These are phyloP conservation scores for Leccinum pallidistipes DNA, from an alignment of 1,284 basidiomycete species.

Conservation along the genomic window DNA sequence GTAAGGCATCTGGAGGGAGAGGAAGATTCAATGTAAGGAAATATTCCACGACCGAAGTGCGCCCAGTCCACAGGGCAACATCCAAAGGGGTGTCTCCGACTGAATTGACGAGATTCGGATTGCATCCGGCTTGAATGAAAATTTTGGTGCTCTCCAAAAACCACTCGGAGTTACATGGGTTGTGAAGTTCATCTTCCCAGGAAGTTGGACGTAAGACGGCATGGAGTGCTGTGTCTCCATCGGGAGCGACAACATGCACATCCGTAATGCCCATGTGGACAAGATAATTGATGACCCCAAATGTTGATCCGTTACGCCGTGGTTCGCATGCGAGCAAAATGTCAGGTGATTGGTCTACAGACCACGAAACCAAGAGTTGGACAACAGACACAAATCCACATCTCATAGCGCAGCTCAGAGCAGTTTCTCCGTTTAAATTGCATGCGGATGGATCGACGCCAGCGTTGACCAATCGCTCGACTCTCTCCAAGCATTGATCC, in stretches of 20 bases:
- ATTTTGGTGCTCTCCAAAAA: conserved; percentile 2
- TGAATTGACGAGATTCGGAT: neutral
- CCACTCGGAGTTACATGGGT: neutral
- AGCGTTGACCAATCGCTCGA: conserved; percentile 2
- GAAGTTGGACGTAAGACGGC: neutral
- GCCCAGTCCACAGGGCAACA: neutral
- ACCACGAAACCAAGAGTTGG: neutral
- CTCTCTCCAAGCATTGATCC: conserved; percentile 3
- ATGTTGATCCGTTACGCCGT: neutral
- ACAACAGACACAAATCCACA: neutral
- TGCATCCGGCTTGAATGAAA: neutral
- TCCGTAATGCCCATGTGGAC: neutral
- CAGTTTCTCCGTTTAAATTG: neutral
- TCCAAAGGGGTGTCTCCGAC: conserved; percentile 5
- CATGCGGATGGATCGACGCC: neutral
- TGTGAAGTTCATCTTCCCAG: no score
- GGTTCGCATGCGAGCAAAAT: neutral
- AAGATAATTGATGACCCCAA: neutral
- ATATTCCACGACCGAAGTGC: neutral
- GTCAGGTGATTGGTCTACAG: neutral
- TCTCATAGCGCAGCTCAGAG: neutral
- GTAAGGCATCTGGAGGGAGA: neutral
- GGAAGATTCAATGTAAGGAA: neutral
- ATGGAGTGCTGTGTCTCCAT: conserved; percentile 4
- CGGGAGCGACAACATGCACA: neutral